Conservation (phyloP, 2,329 filamentous ascomycete genomes). For the Xylariaceae sp. region DNA sequence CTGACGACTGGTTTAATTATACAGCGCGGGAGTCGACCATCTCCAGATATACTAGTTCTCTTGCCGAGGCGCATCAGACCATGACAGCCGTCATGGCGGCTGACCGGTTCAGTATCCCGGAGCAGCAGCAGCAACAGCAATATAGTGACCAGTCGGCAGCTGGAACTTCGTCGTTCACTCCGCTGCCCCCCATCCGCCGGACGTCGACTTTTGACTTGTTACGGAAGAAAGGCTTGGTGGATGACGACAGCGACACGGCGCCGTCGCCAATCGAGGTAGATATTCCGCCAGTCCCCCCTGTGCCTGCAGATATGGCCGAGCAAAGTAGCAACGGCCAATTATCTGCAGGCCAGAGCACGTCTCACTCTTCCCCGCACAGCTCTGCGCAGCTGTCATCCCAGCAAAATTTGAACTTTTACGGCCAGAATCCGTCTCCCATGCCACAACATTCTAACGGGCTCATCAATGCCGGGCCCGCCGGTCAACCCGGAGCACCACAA, state of each 20-base stretch:
- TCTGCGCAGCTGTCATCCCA: conserved; percentile 25
- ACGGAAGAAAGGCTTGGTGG: conserved; percentile 43
- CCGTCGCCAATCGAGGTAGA: conserved; percentile 38
- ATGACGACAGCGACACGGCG: conserved; percentile 40
- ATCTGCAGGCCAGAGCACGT: conserved; percentile 16
- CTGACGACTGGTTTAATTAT: conserved; percentile 43
- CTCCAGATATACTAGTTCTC: conserved; percentile 34
- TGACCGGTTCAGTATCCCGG: conserved; percentile 29
- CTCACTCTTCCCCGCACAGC: conserved; percentile 30
- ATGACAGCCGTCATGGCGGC: conserved; percentile 37
- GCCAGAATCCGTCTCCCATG: conserved; percentile 23
- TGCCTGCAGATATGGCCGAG: conserved; percentile 30
- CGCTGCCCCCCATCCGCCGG: conserved; percentile 63
- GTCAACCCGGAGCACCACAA: conserved; percentile 29
- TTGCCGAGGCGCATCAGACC: conserved; percentile 30
- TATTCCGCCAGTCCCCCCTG: conserved; percentile 28
- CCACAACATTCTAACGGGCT: conserved; percentile 31
- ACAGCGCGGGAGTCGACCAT: conserved; percentile 34
- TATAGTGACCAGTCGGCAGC: conserved; percentile 1
- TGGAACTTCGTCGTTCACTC: conserved; percentile 56
- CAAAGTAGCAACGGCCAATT: conserved; percentile 39
- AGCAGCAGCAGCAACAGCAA: conserved; percentile 7
- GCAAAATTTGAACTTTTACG: conserved; percentile 23
- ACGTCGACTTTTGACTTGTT: conserved; percentile 61
- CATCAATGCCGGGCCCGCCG: conserved; percentile 18